Conservation (phyloP, 305 asterid genomes). For the Fraxinus xanthoxyloides region DNA sequence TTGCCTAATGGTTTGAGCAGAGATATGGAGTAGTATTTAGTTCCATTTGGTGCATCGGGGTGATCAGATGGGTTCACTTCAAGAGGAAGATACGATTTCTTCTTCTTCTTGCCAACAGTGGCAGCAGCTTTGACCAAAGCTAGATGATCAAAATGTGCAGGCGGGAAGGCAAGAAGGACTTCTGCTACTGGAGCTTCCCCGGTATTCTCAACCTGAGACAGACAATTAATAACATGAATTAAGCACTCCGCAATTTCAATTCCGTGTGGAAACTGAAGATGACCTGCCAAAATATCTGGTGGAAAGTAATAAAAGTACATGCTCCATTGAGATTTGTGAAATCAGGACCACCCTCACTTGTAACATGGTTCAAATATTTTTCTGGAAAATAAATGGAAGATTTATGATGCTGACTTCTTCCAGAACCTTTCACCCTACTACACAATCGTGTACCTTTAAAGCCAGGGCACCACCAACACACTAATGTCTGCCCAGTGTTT, state of each 20-base stretch:
- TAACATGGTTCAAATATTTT: not conserved
- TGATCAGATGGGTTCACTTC: conserved; percentile 53
- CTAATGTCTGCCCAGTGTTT: not conserved
- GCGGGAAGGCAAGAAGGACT: conserved; percentile 75
- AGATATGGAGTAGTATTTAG: conserved; percentile 57
- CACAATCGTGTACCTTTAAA: not conserved
- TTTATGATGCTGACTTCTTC: not conserved
- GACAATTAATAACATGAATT: conserved; percentile 17
- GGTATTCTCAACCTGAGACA: conserved; percentile 67
- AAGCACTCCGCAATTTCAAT: conserved; percentile 9
- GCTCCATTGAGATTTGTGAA: not conserved
- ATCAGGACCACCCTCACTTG: not conserved
- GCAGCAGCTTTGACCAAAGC: conserved; percentile 77
- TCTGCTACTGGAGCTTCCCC: conserved; percentile 64
- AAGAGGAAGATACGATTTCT: conserved; percentile 66
- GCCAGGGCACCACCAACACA: not conserved
- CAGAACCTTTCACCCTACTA: not conserved
- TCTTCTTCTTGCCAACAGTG: conserved; percentile 71
- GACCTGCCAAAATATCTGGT: not conserved
- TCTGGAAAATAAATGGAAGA: not conserved
- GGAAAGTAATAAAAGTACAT: not conserved
- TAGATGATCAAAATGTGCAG: conserved; percentile 65
- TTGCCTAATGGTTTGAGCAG: conserved; percentile 55
- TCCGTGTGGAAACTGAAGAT: not conserved
- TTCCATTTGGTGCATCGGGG: conserved; percentile 63